phyloP scores from a whole-genome alignment of 352 stramenopile genomes.

The Phytopythium oedochilum region DNA sequence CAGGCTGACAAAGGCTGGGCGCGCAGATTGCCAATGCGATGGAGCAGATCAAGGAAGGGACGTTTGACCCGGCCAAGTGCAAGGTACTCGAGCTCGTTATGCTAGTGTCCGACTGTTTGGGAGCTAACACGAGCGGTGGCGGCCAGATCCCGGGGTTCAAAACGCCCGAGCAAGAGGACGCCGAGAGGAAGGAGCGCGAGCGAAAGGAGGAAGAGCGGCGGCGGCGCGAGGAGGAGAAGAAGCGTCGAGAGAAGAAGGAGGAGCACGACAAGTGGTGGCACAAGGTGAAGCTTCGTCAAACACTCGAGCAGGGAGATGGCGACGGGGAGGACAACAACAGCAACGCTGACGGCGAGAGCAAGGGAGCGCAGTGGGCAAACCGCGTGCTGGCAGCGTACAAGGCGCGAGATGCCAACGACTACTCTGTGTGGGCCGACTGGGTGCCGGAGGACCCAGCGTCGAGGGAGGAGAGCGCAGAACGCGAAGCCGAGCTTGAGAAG shows the following conservation, averaged over 20 bases:
- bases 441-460: constrained; percentile 66
- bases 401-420: constrained; percentile 73
- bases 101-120: background rate
- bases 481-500: constrained; percentile 51
- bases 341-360: constrained; percentile 9
- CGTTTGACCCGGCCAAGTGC: constrained; percentile 68
- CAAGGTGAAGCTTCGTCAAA: constrained; percentile 51
- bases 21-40: constrained; percentile 74
- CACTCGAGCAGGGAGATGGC: constrained; percentile 16
- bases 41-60: constrained; percentile 77
- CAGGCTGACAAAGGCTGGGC: too few relatives aligned
- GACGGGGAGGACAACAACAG: constrained; percentile 4
- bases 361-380: constrained; percentile 36
- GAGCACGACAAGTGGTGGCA: constrained; percentile 69
- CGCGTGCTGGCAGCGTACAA: constrained; percentile 69
- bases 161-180: constrained; percentile 62
- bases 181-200: constrained; percentile 31
- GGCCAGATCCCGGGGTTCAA: constrained; percentile 73
- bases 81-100: constrained; percentile 28
- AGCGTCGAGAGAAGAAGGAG: constrained; percentile 39
- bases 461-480: constrained; percentile 49
- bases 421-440: constrained; percentile 76
- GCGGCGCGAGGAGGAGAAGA: constrained; percentile 36
- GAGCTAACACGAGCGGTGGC: background rate
- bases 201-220: constrained; percentile 32